Evolutionary conservation across 1,139 yeast species (phyloP).

Genomic region (Debaryomycetaceae sp.): DNA sequence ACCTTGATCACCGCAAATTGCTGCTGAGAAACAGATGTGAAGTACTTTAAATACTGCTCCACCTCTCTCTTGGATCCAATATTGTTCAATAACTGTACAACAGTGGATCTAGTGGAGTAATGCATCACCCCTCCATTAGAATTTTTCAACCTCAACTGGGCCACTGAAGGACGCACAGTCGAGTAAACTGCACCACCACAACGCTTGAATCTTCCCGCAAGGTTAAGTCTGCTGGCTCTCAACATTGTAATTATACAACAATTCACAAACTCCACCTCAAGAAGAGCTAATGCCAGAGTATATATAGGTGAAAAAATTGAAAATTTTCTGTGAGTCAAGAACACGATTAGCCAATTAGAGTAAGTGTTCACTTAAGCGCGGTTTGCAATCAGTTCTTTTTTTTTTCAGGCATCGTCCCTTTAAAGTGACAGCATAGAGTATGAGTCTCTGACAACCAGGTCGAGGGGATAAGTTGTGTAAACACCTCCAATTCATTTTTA

Average conservation of each 20-base stretch:
- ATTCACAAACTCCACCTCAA: not conserved
- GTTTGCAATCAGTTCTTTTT: not conserved
- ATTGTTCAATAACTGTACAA: conserved; percentile 87
- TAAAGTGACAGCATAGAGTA: no score
- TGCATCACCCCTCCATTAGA: not conserved
- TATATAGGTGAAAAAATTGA: not conserved
- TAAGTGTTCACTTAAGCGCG: not conserved
- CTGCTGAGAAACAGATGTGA: conserved; percentile 92
- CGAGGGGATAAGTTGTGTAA: no score
- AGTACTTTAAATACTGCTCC: conserved; percentile 92
- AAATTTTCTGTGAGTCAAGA: not conserved
- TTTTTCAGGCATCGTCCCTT: not conserved
- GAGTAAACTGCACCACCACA: not conserved
- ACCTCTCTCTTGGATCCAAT: conserved; percentile 97
- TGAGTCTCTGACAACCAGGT: no score
- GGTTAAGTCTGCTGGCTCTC: not conserved
- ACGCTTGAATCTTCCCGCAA: not conserved
- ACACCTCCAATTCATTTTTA: no score
- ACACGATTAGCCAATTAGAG: not conserved
- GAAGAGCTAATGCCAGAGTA: not conserved
- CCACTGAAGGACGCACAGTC: not conserved
- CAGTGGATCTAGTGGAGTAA: conserved; percentile 83
- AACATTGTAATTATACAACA: not conserved
- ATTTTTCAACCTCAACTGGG: not conserved
- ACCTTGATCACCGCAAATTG: conserved; percentile 98